These are phyloP conservation scores for Marasmius sp. DNA, from an alignment of 1,284 basidiomycete genomes.

Conservation along the genomic window DNA sequence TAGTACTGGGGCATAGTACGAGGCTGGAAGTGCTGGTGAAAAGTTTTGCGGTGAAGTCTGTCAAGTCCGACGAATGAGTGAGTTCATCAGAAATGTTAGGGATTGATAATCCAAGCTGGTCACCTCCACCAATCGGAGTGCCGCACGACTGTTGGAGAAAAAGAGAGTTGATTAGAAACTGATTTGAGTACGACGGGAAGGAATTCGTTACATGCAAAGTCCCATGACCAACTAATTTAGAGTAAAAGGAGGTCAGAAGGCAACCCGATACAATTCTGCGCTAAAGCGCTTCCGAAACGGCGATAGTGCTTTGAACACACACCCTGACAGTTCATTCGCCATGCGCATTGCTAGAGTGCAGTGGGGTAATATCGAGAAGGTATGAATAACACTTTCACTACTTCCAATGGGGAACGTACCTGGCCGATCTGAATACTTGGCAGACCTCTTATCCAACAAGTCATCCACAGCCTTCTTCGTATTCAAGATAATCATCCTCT, in stretches of 20 bases:
- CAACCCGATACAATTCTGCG: too few relatives aligned
- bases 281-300: too few relatives aligned
- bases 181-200: background rate
- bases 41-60: conserved; percentile 20
- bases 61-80: background rate
- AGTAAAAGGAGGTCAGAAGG: too few relatives aligned
- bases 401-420: background rate
- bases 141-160: conserved; percentile 17
- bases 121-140: conserved; percentile 30
- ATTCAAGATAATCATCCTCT: background rate
- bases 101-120: background rate
- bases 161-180: background rate
- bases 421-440: background rate
- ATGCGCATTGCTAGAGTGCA: too few relatives aligned
- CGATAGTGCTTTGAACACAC: too few relatives aligned
- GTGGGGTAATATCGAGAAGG: too few relatives aligned
- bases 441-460: background rate
- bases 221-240: too few relatives aligned
- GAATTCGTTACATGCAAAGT: too few relatives aligned
- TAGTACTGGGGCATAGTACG: conserved; percentile 12
- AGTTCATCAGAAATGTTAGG: too few relatives aligned
- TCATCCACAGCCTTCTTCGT: background rate
- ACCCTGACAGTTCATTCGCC: too few relatives aligned
- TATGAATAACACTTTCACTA: too few relatives aligned
- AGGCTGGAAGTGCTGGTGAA: conserved; percentile 23